Base-by-base conservation (phyloP, 441 rosid genomes). In the Geranium incanum region DNA sequence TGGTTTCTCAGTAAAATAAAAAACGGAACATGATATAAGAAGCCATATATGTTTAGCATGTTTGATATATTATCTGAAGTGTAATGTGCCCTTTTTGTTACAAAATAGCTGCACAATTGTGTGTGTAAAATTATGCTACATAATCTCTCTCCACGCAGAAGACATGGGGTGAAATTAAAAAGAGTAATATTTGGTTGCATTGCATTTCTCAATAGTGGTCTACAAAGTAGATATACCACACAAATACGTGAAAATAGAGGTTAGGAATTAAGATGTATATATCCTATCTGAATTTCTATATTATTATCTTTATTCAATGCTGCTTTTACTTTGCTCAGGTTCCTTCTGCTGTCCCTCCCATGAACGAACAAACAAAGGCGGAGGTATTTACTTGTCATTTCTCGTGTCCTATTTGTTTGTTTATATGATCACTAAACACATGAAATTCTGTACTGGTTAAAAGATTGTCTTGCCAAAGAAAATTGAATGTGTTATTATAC, bases 261-360 rank as follows among this genome's bases (percentile, higher is more conserved):
- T 21, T 60, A 60, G 65, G 36, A 60, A 7, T 66, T 37, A 55
- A 7, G 59, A 64, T 67, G 70, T 15, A 65, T 72, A 67, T 21
- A 68, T 62, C 28, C 15, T 63, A 36, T 36, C 39, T n/a, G 64
- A 63, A 63, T 3, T 57, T 69, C 60, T 36, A 11, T 8, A 50
- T 52, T 38, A 36, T 48, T 39, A 19, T 39, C 33, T 45, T 68
- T 72, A 60, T 64, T 81, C 48, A 70, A 50, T 68, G 9, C 43
- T 52, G 68, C 66, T 70, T 68, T 59, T 7, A 59, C 70, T 69
- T 59, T 67, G 59, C 66, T 78, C 80, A 93, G 98, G 97, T 93
- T 69, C 98, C 97, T 70, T 87, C 88, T 36, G 92, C 86, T 77
- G 79, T 81, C 73, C 81, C 90, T 65, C 74, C 87, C 23, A 76